These are phyloP conservation scores for Fusarium setosum DNA, from an alignment of 2,329 filamentous ascomycete genomes.

Conservation along the genomic window DNA sequence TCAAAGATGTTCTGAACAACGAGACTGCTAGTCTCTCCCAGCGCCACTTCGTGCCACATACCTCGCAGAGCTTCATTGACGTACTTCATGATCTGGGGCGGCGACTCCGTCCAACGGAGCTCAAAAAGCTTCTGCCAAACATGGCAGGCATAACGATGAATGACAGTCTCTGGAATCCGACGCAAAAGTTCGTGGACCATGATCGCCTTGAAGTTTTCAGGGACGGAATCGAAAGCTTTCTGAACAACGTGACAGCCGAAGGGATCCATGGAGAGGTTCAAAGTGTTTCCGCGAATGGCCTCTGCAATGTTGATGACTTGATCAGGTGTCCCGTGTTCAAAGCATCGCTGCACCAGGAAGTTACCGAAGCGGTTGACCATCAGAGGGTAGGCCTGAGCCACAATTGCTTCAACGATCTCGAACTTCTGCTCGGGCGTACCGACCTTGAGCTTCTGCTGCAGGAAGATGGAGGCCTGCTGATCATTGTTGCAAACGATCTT, in stretches of 20 bases:
- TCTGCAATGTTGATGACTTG: conserved; percentile 96
- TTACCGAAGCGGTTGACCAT: conserved; percentile 99
- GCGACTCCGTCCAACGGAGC: conserved; percentile 92
- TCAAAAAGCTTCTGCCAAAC: conserved; percentile 99
- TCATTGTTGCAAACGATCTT: conserved; percentile 99
- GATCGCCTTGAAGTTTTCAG: conserved; percentile 96
- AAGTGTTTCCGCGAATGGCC: conserved; percentile 91
- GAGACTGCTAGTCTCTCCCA: conserved; percentile 96
- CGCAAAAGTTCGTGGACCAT: conserved; percentile 99
- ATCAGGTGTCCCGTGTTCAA: conserved; percentile 95
- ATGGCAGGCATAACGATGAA: conserved; percentile 98
- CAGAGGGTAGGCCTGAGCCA: conserved; percentile 90
- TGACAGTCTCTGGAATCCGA: conserved; percentile 95
- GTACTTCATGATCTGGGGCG: conserved; percentile 97
- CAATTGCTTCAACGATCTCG: conserved; percentile 96
- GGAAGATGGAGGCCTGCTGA: conserved; percentile 97
- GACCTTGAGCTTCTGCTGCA: conserved; percentile 98
- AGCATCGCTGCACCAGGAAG: conserved; percentile 97
- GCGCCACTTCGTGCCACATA: conserved; percentile 99
- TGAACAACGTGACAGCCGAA: conserved; percentile 99
- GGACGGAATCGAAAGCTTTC: conserved; percentile 97
- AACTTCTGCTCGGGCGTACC: conserved; percentile 96
- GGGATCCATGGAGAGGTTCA: conserved; percentile 96
- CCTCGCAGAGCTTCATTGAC: conserved; percentile 95
- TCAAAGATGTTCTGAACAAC: conserved; percentile 99